These are phyloP conservation scores for Micromonas pusilla DNA, from an alignment of 139 green algal species.

Conservation along the genomic window DNA sequence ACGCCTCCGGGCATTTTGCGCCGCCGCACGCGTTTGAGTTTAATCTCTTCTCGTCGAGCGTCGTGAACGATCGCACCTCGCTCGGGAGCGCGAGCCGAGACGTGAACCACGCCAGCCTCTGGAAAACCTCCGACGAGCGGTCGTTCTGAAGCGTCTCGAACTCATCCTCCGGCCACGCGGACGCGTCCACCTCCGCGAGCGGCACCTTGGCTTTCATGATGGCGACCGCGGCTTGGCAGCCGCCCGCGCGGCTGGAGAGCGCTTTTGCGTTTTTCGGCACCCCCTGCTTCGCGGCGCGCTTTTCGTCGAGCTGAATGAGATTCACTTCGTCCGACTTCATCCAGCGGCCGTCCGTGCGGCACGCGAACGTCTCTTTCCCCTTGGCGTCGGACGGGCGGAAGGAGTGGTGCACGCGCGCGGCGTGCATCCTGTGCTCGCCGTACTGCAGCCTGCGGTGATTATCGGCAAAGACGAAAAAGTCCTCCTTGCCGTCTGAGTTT, in stretches of 20 bases:
- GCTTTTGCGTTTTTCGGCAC: neutral
- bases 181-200: slow-evolving; percentile 10
- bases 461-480: slow-evolving; percentile 29
- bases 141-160: slow-evolving; percentile 5
- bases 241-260: neutral
- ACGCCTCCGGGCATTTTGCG: neutral
- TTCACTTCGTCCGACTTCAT: neutral
- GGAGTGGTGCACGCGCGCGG: neutral
- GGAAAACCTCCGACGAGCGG: neutral
- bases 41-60: neutral
- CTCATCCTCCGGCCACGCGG: slow-evolving; percentile 4
- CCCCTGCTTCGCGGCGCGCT: neutral
- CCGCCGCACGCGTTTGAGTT: neutral
- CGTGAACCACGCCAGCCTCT: slow-evolving; percentile 29
- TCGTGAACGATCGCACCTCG: neutral
- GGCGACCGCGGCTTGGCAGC: slow-evolving; percentile 6
- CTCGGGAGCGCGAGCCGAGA: slow-evolving; percentile 15
- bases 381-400: neutral
- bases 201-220: slow-evolving; percentile 14
- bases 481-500: neutral
- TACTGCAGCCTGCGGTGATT: slow-evolving; percentile 25
- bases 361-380: neutral
- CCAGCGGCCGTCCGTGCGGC: neutral
- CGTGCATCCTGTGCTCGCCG: slow-evolving; percentile 15
- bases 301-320: neutral